A percentile compares a stretch with the other conserved stretches of the same genome.
These are phyloP conservation scores for Ilex paraguariensis DNA, from an alignment of 305 asterid genomes.

Conservation along the genomic window DNA sequence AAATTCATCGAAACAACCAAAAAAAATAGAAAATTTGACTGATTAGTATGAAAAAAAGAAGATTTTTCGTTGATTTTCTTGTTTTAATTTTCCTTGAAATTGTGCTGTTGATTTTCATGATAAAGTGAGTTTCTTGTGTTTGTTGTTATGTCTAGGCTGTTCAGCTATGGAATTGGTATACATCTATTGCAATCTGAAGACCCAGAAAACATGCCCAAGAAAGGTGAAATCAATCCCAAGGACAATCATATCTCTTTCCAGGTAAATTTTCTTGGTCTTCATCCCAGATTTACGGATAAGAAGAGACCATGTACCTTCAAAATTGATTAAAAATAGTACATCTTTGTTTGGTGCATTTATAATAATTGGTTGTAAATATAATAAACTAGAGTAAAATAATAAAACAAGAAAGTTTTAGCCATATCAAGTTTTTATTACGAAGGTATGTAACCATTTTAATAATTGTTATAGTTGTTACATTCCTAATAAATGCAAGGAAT, in stretches of 20 bases:
- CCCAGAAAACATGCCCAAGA: slow-evolving; percentile 56
- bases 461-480: too few relatives aligned
- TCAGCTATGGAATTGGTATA: slow-evolving; percentile 88
- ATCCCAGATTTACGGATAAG: background rate
- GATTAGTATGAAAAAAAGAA: background rate
- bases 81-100: background rate
- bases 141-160: slow-evolving; percentile 50
- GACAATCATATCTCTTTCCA: slow-evolving; percentile 95
- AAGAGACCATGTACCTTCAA: background rate
- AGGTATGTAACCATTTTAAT: too few relatives aligned
- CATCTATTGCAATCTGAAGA: slow-evolving; percentile 81
- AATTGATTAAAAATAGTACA: too few relatives aligned
- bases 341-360: too few relatives aligned
- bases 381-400: too few relatives aligned
- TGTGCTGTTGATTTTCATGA: background rate
- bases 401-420: too few relatives aligned
- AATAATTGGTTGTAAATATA: too few relatives aligned
- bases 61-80: background rate
- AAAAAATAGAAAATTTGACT: background rate
- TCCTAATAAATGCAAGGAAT: too few relatives aligned
- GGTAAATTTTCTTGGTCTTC: slow-evolving; percentile 29
- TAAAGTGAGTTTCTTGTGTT: background rate
- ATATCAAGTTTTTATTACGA: too few relatives aligned
- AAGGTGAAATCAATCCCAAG: slow-evolving; percentile 79
- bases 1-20: slow-evolving; percentile 4